A percentile compares a stretch with the other conserved stretches of the same genome.
Evolutionary conservation across 2,329 filamentous ascomycete genomes (phyloP).

Genomic region (Fusarium stilboides): DNA sequence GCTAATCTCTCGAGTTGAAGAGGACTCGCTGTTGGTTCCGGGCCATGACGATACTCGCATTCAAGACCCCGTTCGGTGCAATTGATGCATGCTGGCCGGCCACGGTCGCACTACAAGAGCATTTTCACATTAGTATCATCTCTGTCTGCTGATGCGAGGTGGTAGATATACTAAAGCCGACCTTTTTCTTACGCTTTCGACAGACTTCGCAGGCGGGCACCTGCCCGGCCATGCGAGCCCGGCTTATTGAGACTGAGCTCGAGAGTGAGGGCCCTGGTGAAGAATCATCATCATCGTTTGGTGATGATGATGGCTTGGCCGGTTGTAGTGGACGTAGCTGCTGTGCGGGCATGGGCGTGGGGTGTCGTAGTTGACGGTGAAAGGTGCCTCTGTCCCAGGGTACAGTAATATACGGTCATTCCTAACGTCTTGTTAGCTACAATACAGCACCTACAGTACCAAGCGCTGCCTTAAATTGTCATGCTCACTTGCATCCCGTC

Average conservation of each 20-base stretch:
- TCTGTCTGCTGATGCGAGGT: too few relatives aligned
- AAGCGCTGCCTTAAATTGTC: too few relatives aligned
- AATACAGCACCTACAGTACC: too few relatives aligned
- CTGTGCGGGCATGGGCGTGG: too few relatives aligned
- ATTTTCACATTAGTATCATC: background rate
- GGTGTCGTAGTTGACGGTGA: too few relatives aligned
- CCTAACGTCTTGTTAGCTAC: too few relatives aligned
- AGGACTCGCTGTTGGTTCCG: background rate
- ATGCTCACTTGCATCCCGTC: too few relatives aligned
- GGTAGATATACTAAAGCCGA: too few relatives aligned
- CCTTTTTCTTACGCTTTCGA: constrained; percentile 16
- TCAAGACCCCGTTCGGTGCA: background rate
- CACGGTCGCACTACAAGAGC: constrained; percentile 1
- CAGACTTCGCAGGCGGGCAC: constrained; percentile 13
- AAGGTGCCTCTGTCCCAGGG: too few relatives aligned
- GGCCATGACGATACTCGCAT: background rate
- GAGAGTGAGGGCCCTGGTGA: background rate
- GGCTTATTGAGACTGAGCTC: too few relatives aligned
- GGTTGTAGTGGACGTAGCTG: background rate
- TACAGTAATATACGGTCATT: too few relatives aligned
- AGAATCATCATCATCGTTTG: background rate
- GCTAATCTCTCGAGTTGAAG: background rate
- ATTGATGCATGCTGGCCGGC: background rate
- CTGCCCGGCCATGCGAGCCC: background rate
- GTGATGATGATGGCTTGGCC: background rate